phyloP scores from a whole-genome alignment of 257 asterid species.

The Penstemon davidsonii region DNA sequence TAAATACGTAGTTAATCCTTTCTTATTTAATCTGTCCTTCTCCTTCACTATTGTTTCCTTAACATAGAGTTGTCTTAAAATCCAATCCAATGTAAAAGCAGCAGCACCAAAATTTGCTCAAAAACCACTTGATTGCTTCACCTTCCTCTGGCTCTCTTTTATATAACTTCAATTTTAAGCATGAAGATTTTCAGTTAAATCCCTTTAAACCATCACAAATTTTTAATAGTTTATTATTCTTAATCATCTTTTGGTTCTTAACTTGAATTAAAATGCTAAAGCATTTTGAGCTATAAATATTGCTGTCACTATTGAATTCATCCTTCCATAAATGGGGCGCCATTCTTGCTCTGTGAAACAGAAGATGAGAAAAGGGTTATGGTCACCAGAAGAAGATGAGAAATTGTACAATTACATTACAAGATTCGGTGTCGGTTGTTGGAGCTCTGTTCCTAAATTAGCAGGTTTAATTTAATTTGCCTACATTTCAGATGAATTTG shows the following conservation, averaged over 20 bases:
- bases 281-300: constrained; percentile 23
- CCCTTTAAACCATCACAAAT: constrained; percentile 36
- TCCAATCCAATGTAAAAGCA: constrained; percentile 37
- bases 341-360: constrained; percentile 60
- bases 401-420: constrained; percentile 62
- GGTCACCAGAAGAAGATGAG: constrained; percentile 98
- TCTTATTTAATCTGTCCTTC: background rate
- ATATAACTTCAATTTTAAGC: constrained; percentile 52
- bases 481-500: background rate
- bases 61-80: constrained; percentile 44
- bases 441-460: constrained; percentile 91
- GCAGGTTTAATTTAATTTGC: constrained; percentile 50
- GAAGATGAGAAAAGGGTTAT: constrained; percentile 80
- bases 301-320: constrained; percentile 20
- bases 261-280: constrained; percentile 2
- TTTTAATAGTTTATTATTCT: constrained; percentile 16
- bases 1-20: background rate
- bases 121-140: constrained; percentile 56
- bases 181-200: constrained; percentile 31
- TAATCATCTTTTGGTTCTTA: constrained; percentile 17
- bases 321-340: constrained; percentile 54
- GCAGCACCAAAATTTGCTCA: constrained; percentile 61
- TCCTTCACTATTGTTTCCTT: constrained; percentile 23
- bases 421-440: constrained; percentile 81
- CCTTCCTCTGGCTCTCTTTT: constrained; percentile 22